Evolutionary conservation across 2,329 filamentous ascomycete genomes (phyloP), one percentile per base, ranked within the genome.

Genomic region (Fulvia fulva): DNA sequence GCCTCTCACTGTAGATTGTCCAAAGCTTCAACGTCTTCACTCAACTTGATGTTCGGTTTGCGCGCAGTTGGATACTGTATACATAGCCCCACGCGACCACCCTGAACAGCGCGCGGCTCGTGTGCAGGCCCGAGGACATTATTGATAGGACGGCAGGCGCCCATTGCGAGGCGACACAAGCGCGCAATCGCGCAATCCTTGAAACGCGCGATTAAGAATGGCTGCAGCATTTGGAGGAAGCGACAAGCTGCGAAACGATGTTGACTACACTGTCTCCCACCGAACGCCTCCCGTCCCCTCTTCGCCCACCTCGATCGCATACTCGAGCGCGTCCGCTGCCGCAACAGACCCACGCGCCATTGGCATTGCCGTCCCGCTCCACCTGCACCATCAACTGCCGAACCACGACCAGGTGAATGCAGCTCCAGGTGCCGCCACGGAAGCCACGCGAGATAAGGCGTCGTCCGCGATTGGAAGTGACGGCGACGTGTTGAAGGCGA

Each of bases 241-340:
- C 46, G 60, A 58, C 21, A 54, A 55, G 23, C 55, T 61, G 56
- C 52, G 57, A 32, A 64, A 64, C 50, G 59, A 60, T 28, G 58
- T 60, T 22, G 64, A 68, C 58, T 68, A 66, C 49, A 63, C 57
- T 22, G 37, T 60, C 22, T 58, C 65, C 21, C 66, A 67, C 56
- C 60, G 66, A 22, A 12, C 53, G 23, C 58, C 62, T 9, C 57
- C 53, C 23, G 51, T 56, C n/a, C 65, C 54, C 9, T 21, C 55
- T 25, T 44, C 43, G 28, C 41, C 51, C 14, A 49, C 41, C 43
- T 44, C 46, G 44, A 14, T 43, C 51, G 14, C 51, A 32, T 55
- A 25, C 45, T 50, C 51, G 45, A 59, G 26, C 49, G 50, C 26
- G 34, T 47, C 21, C 25, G 44, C 44, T 16, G 44, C 21, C 8